phyloP scores from a whole-genome alignment of 1,139 yeast species.

The Tardiomyces depauwii region DNA sequence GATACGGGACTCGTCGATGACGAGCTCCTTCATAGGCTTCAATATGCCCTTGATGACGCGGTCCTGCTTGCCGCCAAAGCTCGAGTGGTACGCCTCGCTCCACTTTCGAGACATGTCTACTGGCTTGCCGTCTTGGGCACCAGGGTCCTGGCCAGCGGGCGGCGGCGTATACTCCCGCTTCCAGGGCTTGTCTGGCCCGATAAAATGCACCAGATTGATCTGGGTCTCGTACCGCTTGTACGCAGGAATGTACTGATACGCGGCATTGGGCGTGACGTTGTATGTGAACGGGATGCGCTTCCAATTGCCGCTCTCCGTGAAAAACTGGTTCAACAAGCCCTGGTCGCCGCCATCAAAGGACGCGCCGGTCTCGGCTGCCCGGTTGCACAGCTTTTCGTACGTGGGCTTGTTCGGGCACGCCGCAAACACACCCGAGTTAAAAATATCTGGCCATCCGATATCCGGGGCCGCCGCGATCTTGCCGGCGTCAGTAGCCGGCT shows the following conservation, averaged over 20 bases:
- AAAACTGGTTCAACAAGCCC: slow-evolving; percentile 77
- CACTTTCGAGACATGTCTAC: slow-evolving; percentile 1
- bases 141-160: background rate
- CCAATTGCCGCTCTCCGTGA: slow-evolving; percentile 43
- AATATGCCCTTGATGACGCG: slow-evolving; percentile 3
- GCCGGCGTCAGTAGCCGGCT: slow-evolving; percentile 7
- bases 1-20: slow-evolving; percentile 14
- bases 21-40: slow-evolving; percentile 4
- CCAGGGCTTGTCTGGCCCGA: slow-evolving; percentile 86
- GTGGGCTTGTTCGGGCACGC: slow-evolving; percentile 45
- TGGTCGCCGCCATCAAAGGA: slow-evolving; percentile 96
- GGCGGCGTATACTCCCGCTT: slow-evolving; percentile 8
- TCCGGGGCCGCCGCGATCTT: slow-evolving; percentile 65
- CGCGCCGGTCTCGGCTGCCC: slow-evolving; percentile 29
- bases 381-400: slow-evolving; percentile 32
- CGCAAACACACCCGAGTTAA: slow-evolving; percentile 79
- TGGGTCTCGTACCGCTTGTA: slow-evolving; percentile 43
- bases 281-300: slow-evolving; percentile 62
- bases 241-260: slow-evolving; percentile 78
- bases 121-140: background rate
- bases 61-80: slow-evolving; percentile 3
- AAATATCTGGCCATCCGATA: slow-evolving; percentile 91
- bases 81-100: background rate
- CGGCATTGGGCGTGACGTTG: slow-evolving; percentile 77
- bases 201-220: slow-evolving; percentile 64